Conservation (phyloP, 768 basidiomycete genomes). For the Pleurotus ostreatus region DNA sequence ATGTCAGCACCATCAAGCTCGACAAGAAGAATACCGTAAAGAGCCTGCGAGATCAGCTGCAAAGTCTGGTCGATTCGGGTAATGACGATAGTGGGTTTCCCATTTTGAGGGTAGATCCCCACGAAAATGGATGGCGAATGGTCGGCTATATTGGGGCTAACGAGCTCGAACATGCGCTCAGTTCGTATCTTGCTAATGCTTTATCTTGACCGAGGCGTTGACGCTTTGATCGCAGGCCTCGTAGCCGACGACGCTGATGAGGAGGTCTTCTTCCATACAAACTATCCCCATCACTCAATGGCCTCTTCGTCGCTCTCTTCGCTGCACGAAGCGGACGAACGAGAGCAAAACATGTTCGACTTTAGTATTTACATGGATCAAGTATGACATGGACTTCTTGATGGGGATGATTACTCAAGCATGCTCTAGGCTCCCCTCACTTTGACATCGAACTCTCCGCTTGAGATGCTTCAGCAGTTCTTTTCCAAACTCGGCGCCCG, state of each 20-base stretch:
- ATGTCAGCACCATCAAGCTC: slow-evolving; percentile 65
- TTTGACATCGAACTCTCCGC: slow-evolving; percentile 76
- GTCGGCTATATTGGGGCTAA: slow-evolving; percentile 89
- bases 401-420: slow-evolving; percentile 1
- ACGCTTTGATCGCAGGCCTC: slow-evolving; percentile 41
- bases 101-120: slow-evolving; percentile 54
- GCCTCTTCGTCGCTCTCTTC: slow-evolving; percentile 62
- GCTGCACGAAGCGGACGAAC: slow-evolving; percentile 36
- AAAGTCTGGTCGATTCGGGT: slow-evolving; percentile 49
- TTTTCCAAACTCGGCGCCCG: slow-evolving; percentile 93
- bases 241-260: slow-evolving; percentile 73
- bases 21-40: slow-evolving; percentile 76
- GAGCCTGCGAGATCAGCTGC: slow-evolving; percentile 68
- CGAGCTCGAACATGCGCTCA: slow-evolving; percentile 91
- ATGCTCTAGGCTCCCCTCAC: slow-evolving; percentile 74
- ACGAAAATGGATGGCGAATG: slow-evolving; percentile 52
- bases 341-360: slow-evolving; percentile 58
- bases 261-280: slow-evolving; percentile 59
- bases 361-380: slow-evolving; percentile 91
- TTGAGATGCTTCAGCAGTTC: slow-evolving; percentile 90
- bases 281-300: slow-evolving; percentile 33
- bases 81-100: slow-evolving; percentile 86
- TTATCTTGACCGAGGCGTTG: background rate
- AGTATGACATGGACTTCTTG: slow-evolving; percentile 30
- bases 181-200: slow-evolving; percentile 37